A percentile compares a stretch with the other conserved stretches of the same genome.
These are phyloP conservation scores for Hyphopichia homilentoma DNA, from an alignment of 805 yeast genomes.

Conservation along the genomic window DNA sequence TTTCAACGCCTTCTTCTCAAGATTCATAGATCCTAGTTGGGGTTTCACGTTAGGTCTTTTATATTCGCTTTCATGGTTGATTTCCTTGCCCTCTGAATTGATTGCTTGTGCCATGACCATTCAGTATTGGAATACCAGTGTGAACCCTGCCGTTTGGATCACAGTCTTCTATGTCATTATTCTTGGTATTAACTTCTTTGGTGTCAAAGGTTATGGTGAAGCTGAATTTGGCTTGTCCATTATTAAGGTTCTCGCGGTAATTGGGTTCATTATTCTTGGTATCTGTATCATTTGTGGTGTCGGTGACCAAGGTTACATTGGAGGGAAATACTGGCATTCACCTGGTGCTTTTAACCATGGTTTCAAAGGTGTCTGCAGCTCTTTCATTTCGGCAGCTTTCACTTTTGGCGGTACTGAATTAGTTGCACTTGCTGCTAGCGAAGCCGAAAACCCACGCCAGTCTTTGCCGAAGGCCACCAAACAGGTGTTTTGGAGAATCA, in stretches of 20 bases:
- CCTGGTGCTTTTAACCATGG: conserved; percentile 36
- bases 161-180: conserved; percentile 29
- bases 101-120: conserved; percentile 38
- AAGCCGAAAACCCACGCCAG: conserved; percentile 35
- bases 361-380: conserved; percentile 36
- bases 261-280: conserved; percentile 35
- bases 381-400: conserved; percentile 36
- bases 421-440: conserved; percentile 38
- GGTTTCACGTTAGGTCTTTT: conserved; percentile 40
- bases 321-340: conserved; percentile 27
- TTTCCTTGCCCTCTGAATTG: conserved; percentile 34
- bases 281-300: conserved; percentile 36
- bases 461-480: conserved; percentile 40
- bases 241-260: conserved; percentile 31
- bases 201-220: conserved; percentile 36
- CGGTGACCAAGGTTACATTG: conserved; percentile 34
- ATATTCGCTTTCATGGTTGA: conserved; percentile 36
- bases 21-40: conserved; percentile 37
- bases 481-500: conserved; percentile 43
- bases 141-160: conserved; percentile 39
- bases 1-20: conserved; percentile 35
- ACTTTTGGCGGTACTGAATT: conserved; percentile 36
- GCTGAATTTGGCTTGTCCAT: conserved; percentile 31
- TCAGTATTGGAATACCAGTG: conserved; percentile 27
- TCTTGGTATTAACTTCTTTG: conserved; percentile 27